A percentile compares a stretch with the other conserved stretches of the same genome.
These are phyloP conservation scores for Babesia bovis DNA, from an alignment of 169 alveolate species.

Conservation along the genomic window DNA sequence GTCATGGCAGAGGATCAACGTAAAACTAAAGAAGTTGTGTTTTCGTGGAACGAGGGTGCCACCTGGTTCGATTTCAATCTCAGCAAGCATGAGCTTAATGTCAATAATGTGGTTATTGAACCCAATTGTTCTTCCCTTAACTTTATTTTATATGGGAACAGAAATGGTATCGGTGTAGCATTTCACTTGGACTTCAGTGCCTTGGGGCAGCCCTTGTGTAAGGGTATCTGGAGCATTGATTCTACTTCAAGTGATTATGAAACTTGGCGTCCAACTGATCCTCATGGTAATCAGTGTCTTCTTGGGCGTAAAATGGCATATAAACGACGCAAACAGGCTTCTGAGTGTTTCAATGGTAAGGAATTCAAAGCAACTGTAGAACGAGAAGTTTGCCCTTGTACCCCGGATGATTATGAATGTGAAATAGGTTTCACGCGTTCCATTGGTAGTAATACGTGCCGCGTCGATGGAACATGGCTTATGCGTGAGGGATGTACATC, in stretches of 20 bases:
- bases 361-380: slow-evolving; percentile 90
- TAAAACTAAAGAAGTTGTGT: slow-evolving; percentile 85
- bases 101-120: slow-evolving; percentile 93
- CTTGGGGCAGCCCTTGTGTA: slow-evolving; percentile 93
- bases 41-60: slow-evolving; percentile 95
- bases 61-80: slow-evolving; percentile 94
- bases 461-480: slow-evolving; percentile 74
- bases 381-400: slow-evolving; percentile 90
- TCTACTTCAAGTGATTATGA: slow-evolving; percentile 93
- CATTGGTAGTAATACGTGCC: slow-evolving; percentile 82
- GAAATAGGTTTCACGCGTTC: slow-evolving; percentile 92
- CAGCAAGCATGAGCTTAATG: slow-evolving; percentile 85
- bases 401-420: slow-evolving; percentile 96
- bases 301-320: slow-evolving; percentile 91
- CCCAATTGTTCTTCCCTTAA: slow-evolving; percentile 92
- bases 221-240: slow-evolving; percentile 93
- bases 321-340: slow-evolving; percentile 92
- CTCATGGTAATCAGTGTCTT: slow-evolving; percentile 84
- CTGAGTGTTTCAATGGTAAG: slow-evolving; percentile 96
- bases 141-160: slow-evolving; percentile 93
- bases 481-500: slow-evolving; percentile 78
- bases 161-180: slow-evolving; percentile 88
- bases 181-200: slow-evolving; percentile 92
- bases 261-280: slow-evolving; percentile 90
- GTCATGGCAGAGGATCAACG: slow-evolving; percentile 94